Evolutionary conservation across 139 green algal genomes (phyloP), one percentile per base, ranked within the genome.

Genomic region (Protoeuglena noctilucae): DNA sequence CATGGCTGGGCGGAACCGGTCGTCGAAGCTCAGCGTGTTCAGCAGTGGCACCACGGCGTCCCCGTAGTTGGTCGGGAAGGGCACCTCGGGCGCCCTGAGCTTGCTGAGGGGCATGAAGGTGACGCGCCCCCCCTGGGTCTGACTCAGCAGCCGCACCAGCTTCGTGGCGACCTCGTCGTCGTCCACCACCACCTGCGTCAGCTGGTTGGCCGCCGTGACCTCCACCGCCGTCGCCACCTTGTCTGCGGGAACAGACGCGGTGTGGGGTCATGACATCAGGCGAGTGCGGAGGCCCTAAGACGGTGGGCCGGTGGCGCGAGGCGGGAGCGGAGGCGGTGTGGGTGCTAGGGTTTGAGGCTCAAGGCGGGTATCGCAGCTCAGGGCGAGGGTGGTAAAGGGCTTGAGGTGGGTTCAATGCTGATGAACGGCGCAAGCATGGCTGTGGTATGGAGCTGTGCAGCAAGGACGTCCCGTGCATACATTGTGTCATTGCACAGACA

Each of bases 51-150:
- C 63, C 16, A 75, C 81, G 40, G 3, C 9, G 5, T 57, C 57
- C 14, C 73, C 73, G 23, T 66, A 83, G 57, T 86, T 46, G 5
- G 48, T 66, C 6, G 79, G 78, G 54, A 73, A 77, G 0, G 31
- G 27, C 23, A 70, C 51, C 28, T 53, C 18, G 23, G 25, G 43
- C 12, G 28, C 46, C 2, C 61, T 46, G 51, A 95, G 52, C 22
- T 66, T 55, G 71, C 93, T 88, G 22, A 99, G 77, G 0, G 91
- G 91, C 60, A 97, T 82, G 68, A 96, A 97, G 2, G 86, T 95
- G 6, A 91, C 74, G 12, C 91, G 72, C 1, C 91, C 91, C 21
- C 54, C 67, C 50, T 74, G 76, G 30, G 61, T 66, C 17, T 71
- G 61, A 34, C 76, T 82, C 27, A 98, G 70, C 23, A 80, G 55